Evolutionary conservation across 306 rosid genomes (phyloP).

Genomic region (Cucumis melo): DNA sequence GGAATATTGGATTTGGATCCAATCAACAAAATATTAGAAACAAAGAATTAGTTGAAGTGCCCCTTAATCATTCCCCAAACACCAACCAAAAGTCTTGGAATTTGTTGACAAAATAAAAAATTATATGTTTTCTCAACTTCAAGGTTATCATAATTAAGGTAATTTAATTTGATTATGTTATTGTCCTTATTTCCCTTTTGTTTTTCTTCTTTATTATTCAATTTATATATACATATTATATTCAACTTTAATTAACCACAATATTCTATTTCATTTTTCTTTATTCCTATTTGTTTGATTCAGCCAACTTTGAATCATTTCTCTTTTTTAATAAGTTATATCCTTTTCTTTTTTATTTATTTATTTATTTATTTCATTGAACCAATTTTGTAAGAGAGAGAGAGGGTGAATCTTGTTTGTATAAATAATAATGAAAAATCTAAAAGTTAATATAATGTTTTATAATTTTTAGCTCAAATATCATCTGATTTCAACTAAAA

Average conservation of each 20-base stretch:
- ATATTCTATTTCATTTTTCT: not conserved
- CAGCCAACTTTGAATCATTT: not conserved
- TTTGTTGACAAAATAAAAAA: not conserved
- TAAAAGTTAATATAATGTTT: too few relatives aligned
- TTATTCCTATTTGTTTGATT: not conserved
- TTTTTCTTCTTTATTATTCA: not conserved
- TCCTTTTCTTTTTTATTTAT: too few relatives aligned
- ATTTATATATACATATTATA: not conserved
- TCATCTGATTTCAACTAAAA: too few relatives aligned
- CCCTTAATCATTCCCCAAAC: not conserved
- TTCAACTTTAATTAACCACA: not conserved
- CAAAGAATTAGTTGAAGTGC: not conserved
- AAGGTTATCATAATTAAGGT: not conserved
- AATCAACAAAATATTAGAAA: not conserved
- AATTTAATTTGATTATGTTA: not conserved
- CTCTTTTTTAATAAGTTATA: not conserved
- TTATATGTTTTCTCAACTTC: not conserved
- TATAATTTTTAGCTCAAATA: too few relatives aligned
- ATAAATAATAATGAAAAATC: too few relatives aligned
- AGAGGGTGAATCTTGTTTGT: too few relatives aligned
- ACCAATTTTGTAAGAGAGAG: too few relatives aligned
- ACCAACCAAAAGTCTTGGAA: not conserved
- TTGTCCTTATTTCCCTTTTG: not conserved
- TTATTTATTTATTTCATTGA: too few relatives aligned
- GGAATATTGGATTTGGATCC: not conserved